A percentile compares a stretch with the other conserved stretches of the same genome.
phyloP scores from a whole-genome alignment of 768 basidiomycete species.

The Pleurotus djamor region DNA sequence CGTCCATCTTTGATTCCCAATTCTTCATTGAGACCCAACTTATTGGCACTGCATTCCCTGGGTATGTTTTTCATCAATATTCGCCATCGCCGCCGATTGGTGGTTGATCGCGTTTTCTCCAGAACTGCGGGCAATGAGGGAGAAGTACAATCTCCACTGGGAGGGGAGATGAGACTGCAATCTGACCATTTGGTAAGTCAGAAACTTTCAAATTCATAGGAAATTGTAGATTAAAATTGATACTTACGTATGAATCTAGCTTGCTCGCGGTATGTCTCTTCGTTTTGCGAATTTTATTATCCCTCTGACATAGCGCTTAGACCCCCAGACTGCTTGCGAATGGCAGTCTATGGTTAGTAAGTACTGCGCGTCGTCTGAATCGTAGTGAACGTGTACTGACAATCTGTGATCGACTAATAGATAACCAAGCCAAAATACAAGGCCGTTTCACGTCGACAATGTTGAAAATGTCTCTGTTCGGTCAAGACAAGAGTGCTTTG shows the following conservation, averaged over 20 bases:
- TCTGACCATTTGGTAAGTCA: slow-evolving; percentile 13
- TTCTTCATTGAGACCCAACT: slow-evolving; percentile 29
- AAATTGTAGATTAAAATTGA: background rate
- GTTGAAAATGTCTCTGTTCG: slow-evolving; percentile 27
- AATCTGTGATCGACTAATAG: slow-evolving; percentile 5
- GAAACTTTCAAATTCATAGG: background rate
- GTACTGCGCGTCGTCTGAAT: background rate
- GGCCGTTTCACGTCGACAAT: slow-evolving; percentile 23
- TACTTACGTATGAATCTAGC: slow-evolving; percentile 2
- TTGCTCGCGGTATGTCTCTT: slow-evolving; percentile 12
- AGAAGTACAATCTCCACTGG: slow-evolving; percentile 13
- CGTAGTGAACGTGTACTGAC: background rate
- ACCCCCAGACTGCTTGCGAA: slow-evolving; percentile 30
- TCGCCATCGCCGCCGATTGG: slow-evolving; percentile 7
- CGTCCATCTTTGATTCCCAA: slow-evolving; percentile 26
- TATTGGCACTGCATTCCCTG: slow-evolving; percentile 19
- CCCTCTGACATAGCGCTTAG: slow-evolving; percentile 8
- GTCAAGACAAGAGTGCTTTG: slow-evolving; percentile 16
- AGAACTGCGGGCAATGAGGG: slow-evolving; percentile 20
- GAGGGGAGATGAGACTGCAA: slow-evolving; percentile 13
- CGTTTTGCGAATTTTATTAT: slow-evolving; percentile 11
- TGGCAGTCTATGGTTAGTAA: slow-evolving; percentile 30
- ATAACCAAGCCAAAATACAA: slow-evolving; percentile 17
- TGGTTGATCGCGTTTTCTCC: slow-evolving; percentile 10
- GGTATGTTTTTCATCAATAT: slow-evolving; percentile 12